Conservation (phyloP, 768 basidiomycete species). For the Pleurotus tuber-regium region DNA sequence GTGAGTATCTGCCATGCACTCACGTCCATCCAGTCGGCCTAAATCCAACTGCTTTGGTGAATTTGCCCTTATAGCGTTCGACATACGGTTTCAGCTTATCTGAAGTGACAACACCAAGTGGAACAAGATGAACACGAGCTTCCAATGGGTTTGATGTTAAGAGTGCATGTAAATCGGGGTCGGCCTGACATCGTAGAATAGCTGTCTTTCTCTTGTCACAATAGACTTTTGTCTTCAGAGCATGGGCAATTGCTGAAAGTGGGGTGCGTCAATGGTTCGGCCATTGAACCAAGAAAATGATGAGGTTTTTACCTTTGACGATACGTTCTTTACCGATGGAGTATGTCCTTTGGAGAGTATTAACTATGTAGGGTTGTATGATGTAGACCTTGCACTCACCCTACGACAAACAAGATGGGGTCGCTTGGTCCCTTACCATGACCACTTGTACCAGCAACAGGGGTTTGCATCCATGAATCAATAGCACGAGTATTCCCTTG, state of each 20-base stretch:
- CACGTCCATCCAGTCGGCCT: conserved; percentile 97
- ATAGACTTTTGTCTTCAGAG: conserved; percentile 79
- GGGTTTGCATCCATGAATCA: not conserved
- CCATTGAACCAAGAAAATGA: not conserved
- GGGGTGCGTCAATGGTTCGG: not conserved
- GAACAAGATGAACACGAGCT: conserved; percentile 84
- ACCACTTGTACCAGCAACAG: conserved; percentile 12
- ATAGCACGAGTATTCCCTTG: conserved; percentile 1
- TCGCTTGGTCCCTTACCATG: conserved; percentile 27
- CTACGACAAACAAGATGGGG: conserved; percentile 63
- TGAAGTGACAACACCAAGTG: conserved; percentile 68
- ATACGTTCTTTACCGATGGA: conserved; percentile 97
- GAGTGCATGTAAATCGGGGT: conserved; percentile 76
- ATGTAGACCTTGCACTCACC: conserved; percentile 40
- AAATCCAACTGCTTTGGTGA: conserved; percentile 74
- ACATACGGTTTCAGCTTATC: conserved; percentile 80
- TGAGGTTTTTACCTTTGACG: conserved; percentile 69
- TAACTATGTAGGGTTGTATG: not conserved
- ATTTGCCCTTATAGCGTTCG: conserved; percentile 68
- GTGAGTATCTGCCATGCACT: conserved; percentile 26
- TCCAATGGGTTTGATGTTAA: conserved; percentile 74
- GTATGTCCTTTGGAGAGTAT: conserved; percentile 69
- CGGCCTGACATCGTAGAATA: conserved; percentile 81
- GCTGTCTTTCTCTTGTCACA: conserved; percentile 84
- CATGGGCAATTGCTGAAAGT: conserved; percentile 87